Conservation (phyloP, 805 yeast genomes). For the Saccharomycopsis sp. region DNA sequence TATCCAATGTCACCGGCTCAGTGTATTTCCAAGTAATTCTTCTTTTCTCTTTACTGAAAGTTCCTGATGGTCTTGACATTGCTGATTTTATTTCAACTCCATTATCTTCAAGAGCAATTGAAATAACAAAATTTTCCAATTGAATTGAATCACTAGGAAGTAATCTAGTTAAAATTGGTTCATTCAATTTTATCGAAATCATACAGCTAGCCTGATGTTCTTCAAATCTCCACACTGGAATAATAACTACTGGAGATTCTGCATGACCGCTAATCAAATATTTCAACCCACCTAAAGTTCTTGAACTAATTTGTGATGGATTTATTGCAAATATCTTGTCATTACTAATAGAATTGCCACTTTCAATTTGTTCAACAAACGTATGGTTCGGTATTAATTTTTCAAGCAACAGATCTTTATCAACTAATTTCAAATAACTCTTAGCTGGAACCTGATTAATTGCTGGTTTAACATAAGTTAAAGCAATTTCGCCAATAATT, state of each 20-base stretch:
- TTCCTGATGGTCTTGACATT: conserved; percentile 85
- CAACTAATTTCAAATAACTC: conserved; percentile 35
- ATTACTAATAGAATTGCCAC: conserved; percentile 23
- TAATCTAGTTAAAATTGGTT: conserved; percentile 34
- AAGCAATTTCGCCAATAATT: conserved; percentile 80
- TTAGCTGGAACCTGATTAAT: conserved; percentile 32
- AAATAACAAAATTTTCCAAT: conserved; percentile 34
- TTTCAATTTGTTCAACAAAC: conserved; percentile 44
- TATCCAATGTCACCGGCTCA: conserved; percentile 34
- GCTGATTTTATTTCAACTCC: conserved; percentile 66
- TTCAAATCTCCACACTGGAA: conserved; percentile 89
- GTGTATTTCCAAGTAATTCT: conserved; percentile 81
- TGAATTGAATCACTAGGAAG: conserved; percentile 29
- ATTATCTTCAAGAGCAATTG: conserved; percentile 47
- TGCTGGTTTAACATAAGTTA: conserved; percentile 47
- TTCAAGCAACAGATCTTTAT: conserved; percentile 35
- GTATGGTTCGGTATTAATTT: conserved; percentile 46
- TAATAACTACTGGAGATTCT: conserved; percentile 59
- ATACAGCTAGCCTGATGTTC: conserved; percentile 79
- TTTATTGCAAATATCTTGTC: conserved; percentile 36
- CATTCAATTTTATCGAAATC: conserved; percentile 56
- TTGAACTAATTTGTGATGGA: conserved; percentile 46
- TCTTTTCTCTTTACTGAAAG: conserved; percentile 78
- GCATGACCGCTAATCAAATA: conserved; percentile 47
- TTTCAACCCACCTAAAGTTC: conserved; percentile 75